Evolutionary conservation across 1,284 basidiomycete genomes (phyloP).

Genomic region (Cutaneotrichosporon sp.): DNA sequence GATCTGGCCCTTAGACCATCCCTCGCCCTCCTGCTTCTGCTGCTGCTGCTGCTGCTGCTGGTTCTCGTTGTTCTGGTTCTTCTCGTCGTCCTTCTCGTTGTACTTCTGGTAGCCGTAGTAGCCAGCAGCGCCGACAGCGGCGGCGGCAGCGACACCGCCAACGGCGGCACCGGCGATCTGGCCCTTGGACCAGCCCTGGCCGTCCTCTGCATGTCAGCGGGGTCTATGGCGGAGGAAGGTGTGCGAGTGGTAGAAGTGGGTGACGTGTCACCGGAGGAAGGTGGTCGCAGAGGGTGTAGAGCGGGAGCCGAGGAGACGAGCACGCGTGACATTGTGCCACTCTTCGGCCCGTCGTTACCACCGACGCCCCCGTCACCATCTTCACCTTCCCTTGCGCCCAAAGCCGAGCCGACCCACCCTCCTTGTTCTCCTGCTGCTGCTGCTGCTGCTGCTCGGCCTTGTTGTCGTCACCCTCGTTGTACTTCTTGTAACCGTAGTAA

Average conservation of each 20-base stretch:
- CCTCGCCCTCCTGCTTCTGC: slow-evolving; percentile 4
- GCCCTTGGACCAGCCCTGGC: slow-evolving; percentile 20
- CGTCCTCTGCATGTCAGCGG: background rate
- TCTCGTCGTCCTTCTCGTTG: slow-evolving; percentile 9
- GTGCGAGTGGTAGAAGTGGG: background rate
- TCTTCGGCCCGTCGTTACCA: too few relatives aligned
- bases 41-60: slow-evolving; percentile 2
- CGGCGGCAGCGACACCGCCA: slow-evolving; percentile 12
- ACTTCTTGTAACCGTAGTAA: slow-evolving; percentile 19
- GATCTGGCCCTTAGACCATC: slow-evolving; percentile 22
- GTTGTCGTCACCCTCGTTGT: slow-evolving; percentile 14
- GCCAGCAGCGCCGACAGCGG: slow-evolving; percentile 10
- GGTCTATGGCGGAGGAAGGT: too few relatives aligned
- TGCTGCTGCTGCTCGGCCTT: background rate
- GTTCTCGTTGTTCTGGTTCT: slow-evolving; percentile 12
- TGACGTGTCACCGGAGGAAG: too few relatives aligned
- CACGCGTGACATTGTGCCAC: too few relatives aligned
- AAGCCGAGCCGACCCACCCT: background rate
- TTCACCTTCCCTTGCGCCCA: background rate
- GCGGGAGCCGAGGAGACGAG: too few relatives aligned
- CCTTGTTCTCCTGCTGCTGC: slow-evolving; percentile 1
- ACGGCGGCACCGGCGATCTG: slow-evolving; percentile 16
- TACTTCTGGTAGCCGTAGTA: slow-evolving; percentile 16
- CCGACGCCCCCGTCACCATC: too few relatives aligned
- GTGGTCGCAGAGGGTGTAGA: too few relatives aligned